These are phyloP conservation scores for Trichothecium roseum DNA, from an alignment of 2,329 filamentous ascomycete genomes.

Conservation along the genomic window DNA sequence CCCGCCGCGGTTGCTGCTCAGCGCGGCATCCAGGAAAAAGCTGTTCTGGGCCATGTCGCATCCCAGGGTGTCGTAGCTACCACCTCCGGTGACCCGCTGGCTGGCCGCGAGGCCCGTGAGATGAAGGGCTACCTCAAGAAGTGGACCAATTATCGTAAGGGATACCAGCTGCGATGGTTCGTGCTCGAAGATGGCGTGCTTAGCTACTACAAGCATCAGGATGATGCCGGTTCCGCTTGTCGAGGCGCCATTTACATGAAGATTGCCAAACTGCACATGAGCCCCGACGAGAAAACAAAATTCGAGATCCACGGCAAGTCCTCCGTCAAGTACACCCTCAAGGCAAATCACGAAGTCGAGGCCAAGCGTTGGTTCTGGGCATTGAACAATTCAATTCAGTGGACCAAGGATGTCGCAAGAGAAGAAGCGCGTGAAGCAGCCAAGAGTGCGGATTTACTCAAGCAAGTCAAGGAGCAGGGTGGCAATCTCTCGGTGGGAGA, in stretches of 20 bases:
- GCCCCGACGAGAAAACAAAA: constrained; percentile 90
- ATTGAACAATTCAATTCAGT: constrained; percentile 96
- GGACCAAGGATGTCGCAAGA: constrained; percentile 92
- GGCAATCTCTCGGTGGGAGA: constrained; percentile 36
- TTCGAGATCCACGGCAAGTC: constrained; percentile 98
- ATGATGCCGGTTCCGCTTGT: constrained; percentile 91
- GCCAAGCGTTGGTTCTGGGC: constrained; percentile 99
- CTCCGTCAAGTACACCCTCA: constrained; percentile 95
- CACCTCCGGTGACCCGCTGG: constrained; percentile 48
- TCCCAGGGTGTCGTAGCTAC: constrained; percentile 44
- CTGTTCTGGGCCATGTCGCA: constrained; percentile 69
- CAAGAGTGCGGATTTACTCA: constrained; percentile 63
- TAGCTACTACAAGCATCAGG: constrained; percentile 99
- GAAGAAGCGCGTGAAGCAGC: constrained; percentile 74
- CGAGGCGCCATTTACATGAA: constrained; percentile 98
- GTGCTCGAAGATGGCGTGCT: constrained; percentile 94
- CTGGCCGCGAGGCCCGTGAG: constrained; percentile 79
- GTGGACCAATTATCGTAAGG: constrained; percentile 97
- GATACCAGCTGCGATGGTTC: constrained; percentile 96
- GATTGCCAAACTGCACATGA: constrained; percentile 91
- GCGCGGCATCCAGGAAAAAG: constrained; percentile 92
- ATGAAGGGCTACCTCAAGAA: constrained; percentile 99
- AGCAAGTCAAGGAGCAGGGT: constrained; percentile 69
- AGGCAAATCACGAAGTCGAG: constrained; percentile 96
- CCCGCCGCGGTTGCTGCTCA: constrained; percentile 91